Base-by-base conservation (phyloP, 768 basidiomycete species). In the Vararia minispora region DNA sequence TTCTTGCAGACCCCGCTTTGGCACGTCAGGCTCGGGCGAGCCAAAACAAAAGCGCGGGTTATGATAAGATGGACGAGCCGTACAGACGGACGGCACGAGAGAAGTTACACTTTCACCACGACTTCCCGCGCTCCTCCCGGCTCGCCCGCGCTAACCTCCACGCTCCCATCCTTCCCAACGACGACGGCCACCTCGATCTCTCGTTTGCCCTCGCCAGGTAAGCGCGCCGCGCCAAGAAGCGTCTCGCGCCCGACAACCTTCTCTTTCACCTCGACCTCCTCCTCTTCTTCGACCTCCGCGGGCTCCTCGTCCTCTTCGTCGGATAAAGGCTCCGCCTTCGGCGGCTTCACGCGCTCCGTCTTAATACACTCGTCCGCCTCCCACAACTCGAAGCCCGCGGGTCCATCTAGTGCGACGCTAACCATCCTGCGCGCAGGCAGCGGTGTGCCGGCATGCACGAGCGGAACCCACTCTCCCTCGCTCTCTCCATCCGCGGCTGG, bases 361-460 rank as follows among this genome's bases (percentile, higher is more conserved):
- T 72, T 70, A 43, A 85, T 64, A 2, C 69, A 69, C 50, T 86
- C 84, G 37, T 68, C 68, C 13, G 76, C 75, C 53, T 89, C 84
- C 81, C 82, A 85, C 20, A 88, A 59, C 56, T 89, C 86, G 37
- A 79, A 68, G 10, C 70, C 76, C 29, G 84, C 33, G 1, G 12
- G 4, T 21, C n/a, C 61, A 8, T 55, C 57, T 47, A 80, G 56
- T 16, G 64, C 66, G 18, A 77, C 73, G 25, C 78, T 75, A 44
- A 86, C 66, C 13, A 63, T 64, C 22, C 86, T 59, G 28, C 85
- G 63, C 20, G 71, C 75, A 20, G 86, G 86, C 1, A 88, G 55
- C 0, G 76, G 69, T 0, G 85, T 87, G 54, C 85, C 80, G 42
- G 71, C 71, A n/a, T 67, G 61, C 5, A 88, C 53, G n/a, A 78